Evolutionary conservation across 106 monocot species (phyloP).

Genomic region (Posidonia australis): DNA sequence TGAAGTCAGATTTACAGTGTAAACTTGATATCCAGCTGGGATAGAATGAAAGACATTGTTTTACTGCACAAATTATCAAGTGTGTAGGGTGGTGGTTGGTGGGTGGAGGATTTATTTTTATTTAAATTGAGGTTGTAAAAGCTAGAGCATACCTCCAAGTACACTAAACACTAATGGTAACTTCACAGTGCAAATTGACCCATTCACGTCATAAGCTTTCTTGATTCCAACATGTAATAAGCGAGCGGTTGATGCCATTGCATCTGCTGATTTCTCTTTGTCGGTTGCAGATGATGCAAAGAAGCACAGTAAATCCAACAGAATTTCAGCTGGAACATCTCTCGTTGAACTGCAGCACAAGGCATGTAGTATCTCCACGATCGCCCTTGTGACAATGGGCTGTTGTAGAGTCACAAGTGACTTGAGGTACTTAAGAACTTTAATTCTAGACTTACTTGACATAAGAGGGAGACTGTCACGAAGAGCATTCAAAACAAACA

Average conservation of each 20-base stretch:
- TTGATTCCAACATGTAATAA: constrained; percentile 51
- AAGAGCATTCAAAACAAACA: constrained; percentile 55
- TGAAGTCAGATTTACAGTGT: neutral
- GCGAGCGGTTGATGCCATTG: constrained; percentile 64
- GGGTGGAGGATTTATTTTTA: neutral
- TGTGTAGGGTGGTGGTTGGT: no score
- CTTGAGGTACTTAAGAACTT: constrained; percentile 52
- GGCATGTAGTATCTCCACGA: constrained; percentile 68
- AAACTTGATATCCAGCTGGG: neutral
- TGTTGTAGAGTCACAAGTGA: constrained; percentile 43
- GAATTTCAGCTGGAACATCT: constrained; percentile 37
- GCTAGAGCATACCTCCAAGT: constrained; percentile 57
- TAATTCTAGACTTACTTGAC: constrained; percentile 35
- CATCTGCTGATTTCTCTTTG: constrained; percentile 58
- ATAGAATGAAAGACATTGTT: neutral
- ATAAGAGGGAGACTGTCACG: constrained; percentile 60
- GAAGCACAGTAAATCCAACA: constrained; percentile 62
- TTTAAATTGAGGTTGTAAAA: neutral
- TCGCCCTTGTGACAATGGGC: constrained; percentile 54
- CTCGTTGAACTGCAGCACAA: constrained; percentile 36
- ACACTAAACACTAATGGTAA: constrained; percentile 61
- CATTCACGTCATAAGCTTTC: constrained; percentile 49
- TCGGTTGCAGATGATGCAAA: constrained; percentile 37
- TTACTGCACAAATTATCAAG: neutral
- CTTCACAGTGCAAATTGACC: constrained; percentile 44